Base-by-base conservation (phyloP, 2,329 filamentous ascomycete genomes). In the Rhexocercosporidium sp. region DNA sequence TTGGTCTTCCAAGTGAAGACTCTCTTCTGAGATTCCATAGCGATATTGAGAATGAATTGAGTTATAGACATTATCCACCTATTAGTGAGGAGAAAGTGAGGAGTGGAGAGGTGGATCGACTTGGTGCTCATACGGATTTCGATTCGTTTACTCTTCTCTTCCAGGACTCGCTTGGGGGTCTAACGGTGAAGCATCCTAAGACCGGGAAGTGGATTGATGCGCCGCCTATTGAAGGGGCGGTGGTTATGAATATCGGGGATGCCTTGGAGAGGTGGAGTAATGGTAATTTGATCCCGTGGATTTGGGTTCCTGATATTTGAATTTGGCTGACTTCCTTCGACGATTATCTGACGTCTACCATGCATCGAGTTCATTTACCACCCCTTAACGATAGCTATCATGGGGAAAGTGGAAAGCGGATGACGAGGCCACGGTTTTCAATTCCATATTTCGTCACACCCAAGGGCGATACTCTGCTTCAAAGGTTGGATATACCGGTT, bases 201-300 rank as follows among this genome's bases (percentile, higher is more conserved):
- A 29, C 53, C 14, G 59, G 56, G 1, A 44, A 62, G 20, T 71
- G 60, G 54, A 75, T 83, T 12, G 64, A 78, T 1, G 81, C 80
- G 6, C 79, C 80, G 0, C 80, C 80, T 62, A 72, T 83, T 3
- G 77, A 78, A 0, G 78, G 77, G 8, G 79, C 78, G 0, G 75
- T 83, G 12, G 79, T 83, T 0, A 81, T 83, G 51, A 83, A 83
- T 68, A 80, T 83, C 54, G 82, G 81, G 6, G 81, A 84, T 70
- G 73, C 82, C 11, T 37, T 71, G 20, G 47, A 25, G 29, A 39
- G 69, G 12, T 69, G 67, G 67, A 68, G 62, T 44, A 69, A 68
- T 46, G 65, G 66, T 69, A 62, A 20, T 46, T 47, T 20, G 14
- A 22, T n/a, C n/a, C 14, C 31, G 4, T 11, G 2, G 2, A 11